Evolutionary conservation across 2,329 filamentous ascomycete genomes (phyloP), one percentile per base, ranked within the genome.

Genomic region (Chrysoporthe deuterocubensis): DNA sequence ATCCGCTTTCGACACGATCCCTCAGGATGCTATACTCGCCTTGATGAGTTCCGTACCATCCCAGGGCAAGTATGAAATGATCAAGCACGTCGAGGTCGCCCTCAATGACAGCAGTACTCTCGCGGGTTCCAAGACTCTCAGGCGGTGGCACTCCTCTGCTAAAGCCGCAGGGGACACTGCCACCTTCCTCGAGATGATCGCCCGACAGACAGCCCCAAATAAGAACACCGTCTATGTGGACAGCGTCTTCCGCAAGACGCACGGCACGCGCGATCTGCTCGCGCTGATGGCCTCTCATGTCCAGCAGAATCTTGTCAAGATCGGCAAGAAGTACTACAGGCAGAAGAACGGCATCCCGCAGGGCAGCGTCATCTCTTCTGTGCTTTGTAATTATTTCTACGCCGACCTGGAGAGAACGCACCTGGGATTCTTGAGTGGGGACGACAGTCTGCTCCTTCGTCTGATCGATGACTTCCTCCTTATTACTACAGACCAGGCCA

Each of bases 311-410:
- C 83, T 97, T 37, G 89, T 99, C 74, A 93, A 92, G 75, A 90
- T 98, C 50, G 94, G 94, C 60, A 95, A 94, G 80, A 92, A 90
- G 72, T 94, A 90, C 76, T 97, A 96, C 76, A 87, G 93, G 34
- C 96, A 99, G 77, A 95, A 90, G 77, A 82, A 86, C 32, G 96
- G 96, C 16, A 98, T 99, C 50, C 94, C 96, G 0, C 96, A 99
- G 77, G 96, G 96, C 8, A 97, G 94, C 0, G 86, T 97, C 1
- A 77, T 99, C 5, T 97, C 94, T 0, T 92, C 91, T 56, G 83
- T 94, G 52, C 83, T 99, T 5, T 98, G 96, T 83, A 98, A 94
- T 79, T 95, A 97, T 79, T 97, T 98, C 78, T 99, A 99, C 76
- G 94, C 92, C 6, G 89, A 96, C 70, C 86, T 98, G 1, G 96